Base-by-base conservation (phyloP, 441 rosid species). In the Arabidopsis hybrid region DNA sequence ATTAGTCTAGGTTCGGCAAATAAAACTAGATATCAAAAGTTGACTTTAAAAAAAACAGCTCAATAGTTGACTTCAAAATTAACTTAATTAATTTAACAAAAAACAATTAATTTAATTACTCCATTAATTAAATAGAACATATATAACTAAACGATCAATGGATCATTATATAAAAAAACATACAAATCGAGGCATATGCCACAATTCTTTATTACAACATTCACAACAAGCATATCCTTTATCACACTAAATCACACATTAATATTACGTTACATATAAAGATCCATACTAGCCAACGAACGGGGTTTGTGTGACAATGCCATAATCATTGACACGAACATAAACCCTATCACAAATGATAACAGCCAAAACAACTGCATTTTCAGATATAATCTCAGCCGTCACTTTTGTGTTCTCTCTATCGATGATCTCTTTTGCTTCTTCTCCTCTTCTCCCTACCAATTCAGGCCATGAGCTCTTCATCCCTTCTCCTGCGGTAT, bases 401-500 rank as follows among this genome's bases (percentile, higher is more conserved):
- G 45, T 45, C 29, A 86, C 86, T 64, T 77, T 71, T 0, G 76
- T 65, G 58, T 77, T 77, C 60, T 77, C 80, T 77, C 72, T 71
- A 80, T 83, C 84, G 75, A 85, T 77, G 80, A 75, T 81, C 78
- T 76, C 79, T 77, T 72, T 76, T 59, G 86, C 77, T 79, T 82
- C 75, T 79, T 77, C 74, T 77, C 83, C 87, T 73, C 76, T 80
- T 85, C 58, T 78, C 57, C 86, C 86, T 76, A 81, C 18, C 65
- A 82, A 59, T 60, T 82, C 87, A 3, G 92, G 86, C 90, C 88
- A 81, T 8, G 85, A 77, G 21, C 53, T 76, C 83, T 88, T 85
- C 52, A 82, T 80, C 9, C 76, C 80, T 49, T 65, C 71, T 80
- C 81, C 85, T 71, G 61, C 9, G 51, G 50, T 76, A 53, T 86